Conservation (phyloP, 176 grass and related monocot species). For the Oryza longistaminata region DNA sequence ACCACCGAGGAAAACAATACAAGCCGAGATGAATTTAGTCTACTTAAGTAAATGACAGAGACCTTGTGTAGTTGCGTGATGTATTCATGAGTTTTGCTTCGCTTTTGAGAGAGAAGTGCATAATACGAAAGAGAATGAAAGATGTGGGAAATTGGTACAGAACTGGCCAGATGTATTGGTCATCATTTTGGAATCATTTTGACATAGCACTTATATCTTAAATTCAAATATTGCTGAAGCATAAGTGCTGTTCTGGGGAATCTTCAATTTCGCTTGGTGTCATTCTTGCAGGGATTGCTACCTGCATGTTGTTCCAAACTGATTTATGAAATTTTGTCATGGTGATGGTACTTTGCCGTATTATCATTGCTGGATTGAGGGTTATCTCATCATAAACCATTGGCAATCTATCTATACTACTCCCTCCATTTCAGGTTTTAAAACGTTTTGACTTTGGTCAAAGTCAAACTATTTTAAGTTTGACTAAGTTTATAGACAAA, state of each 20-base stretch:
- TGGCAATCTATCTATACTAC: too few relatives aligned
- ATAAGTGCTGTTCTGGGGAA: not conserved
- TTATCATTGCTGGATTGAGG: too few relatives aligned
- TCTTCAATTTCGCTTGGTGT: not conserved
- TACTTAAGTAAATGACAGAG: not conserved
- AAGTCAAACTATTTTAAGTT: too few relatives aligned
- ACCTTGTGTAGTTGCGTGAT: not conserved
- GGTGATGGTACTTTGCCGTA: not conserved
- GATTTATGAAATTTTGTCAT: not conserved
- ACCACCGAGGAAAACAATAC: not conserved
- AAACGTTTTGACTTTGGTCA: too few relatives aligned
- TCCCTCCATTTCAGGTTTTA: too few relatives aligned
- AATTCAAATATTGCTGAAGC: not conserved
- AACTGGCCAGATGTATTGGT: conserved; percentile 19
- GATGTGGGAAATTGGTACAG: not conserved
- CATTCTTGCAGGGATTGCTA: not conserved
- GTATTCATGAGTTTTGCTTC: not conserved
- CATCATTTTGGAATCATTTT: conserved; percentile 1
- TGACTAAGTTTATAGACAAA: too few relatives aligned
- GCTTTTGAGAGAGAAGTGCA: not conserved
- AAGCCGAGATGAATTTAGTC: conserved; percentile 1
- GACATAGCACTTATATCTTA: not conserved
- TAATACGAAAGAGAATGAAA: not conserved
- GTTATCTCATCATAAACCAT: too few relatives aligned
- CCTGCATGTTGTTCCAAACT: not conserved